Evolutionary conservation across 495 filamentous ascomycete genomes (phyloP).

Genomic region (Pyrenula massariospora): DNA sequence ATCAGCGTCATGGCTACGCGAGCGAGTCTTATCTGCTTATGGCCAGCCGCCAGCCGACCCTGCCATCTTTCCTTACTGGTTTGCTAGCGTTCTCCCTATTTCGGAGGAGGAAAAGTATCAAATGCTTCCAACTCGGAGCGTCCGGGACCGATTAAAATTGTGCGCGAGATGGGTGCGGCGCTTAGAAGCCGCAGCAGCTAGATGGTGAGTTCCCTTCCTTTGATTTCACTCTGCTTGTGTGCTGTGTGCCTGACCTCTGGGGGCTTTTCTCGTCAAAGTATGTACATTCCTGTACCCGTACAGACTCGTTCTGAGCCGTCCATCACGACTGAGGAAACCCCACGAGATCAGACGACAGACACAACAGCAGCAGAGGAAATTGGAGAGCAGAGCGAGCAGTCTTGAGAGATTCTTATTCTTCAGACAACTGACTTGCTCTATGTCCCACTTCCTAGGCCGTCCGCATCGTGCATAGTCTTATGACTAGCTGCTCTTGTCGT

Average conservation of each 20-base stretch:
- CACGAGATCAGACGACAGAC: constrained; percentile 1
- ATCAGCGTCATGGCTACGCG: constrained; percentile 62
- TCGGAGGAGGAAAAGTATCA: constrained; percentile 68
- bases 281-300: neutral
- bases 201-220: constrained; percentile 47
- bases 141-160: constrained; percentile 71
- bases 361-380: neutral
- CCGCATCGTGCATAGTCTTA: constrained; percentile 23
- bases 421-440: neutral
- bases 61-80: constrained; percentile 78
- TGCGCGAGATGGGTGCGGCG: constrained; percentile 62
- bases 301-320: constrained; percentile 22
- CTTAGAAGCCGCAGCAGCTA: constrained; percentile 45
- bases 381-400: neutral
- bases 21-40: constrained; percentile 59
- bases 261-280: constrained; percentile 8
- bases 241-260: constrained; percentile 2
- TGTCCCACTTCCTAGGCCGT: constrained; percentile 3
- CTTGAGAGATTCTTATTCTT: neutral
- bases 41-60: constrained; percentile 66
- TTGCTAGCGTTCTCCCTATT: constrained; percentile 70
- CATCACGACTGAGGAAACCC: constrained; percentile 6
- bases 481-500: constrained; percentile 40
- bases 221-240: constrained; percentile 7
- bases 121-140: constrained; percentile 57